Evolutionary conservation across 306 rosid genomes (phyloP).

Genomic region (Malus fusca): DNA sequence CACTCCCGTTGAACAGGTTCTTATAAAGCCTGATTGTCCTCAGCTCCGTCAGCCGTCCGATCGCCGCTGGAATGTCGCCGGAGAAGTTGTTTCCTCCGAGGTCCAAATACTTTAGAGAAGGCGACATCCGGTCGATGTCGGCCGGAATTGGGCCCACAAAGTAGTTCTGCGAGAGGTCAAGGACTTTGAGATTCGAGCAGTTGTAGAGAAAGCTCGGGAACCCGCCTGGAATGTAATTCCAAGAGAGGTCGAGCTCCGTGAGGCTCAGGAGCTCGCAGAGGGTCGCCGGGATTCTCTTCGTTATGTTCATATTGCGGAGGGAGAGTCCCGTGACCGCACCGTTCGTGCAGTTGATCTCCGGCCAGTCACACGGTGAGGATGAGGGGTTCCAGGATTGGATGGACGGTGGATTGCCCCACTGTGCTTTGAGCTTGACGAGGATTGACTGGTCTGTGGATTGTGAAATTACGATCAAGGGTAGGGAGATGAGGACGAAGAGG

Average conservation of each 20-base stretch:
- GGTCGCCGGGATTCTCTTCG: conserved; percentile 29
- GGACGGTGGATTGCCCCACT: conserved; percentile 56
- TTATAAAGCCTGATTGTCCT: conserved; percentile 13
- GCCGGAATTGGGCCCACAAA: conserved; percentile 50
- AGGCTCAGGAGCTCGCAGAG: conserved; percentile 57
- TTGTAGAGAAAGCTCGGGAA: conserved; percentile 54
- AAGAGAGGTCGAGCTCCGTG: conserved; percentile 34
- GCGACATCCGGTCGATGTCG: conserved; percentile 35
- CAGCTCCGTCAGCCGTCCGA: conserved; percentile 40
- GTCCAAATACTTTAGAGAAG: conserved; percentile 31
- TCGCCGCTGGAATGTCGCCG: conserved; percentile 48
- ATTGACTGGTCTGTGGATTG: conserved; percentile 33
- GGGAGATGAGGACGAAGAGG: conserved; percentile 16
- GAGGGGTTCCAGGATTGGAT: conserved; percentile 57
- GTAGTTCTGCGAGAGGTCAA: conserved; percentile 56
- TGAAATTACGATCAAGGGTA: conserved; percentile 40
- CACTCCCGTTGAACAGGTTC: conserved; percentile 49
- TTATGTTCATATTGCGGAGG: conserved; percentile 31
- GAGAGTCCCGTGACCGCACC: conserved; percentile 34
- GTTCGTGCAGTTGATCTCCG: conserved; percentile 39
- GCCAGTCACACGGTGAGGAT: conserved; percentile 67
- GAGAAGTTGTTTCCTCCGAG: conserved; percentile 60
- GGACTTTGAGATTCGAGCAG: conserved; percentile 56
- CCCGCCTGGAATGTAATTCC: conserved; percentile 55
- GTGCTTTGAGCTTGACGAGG: conserved; percentile 42